Evolutionary conservation across 345 rosid species (phyloP), one percentile per base, ranked within the genome.

Genomic region (Microthlaspi erraticum): DNA sequence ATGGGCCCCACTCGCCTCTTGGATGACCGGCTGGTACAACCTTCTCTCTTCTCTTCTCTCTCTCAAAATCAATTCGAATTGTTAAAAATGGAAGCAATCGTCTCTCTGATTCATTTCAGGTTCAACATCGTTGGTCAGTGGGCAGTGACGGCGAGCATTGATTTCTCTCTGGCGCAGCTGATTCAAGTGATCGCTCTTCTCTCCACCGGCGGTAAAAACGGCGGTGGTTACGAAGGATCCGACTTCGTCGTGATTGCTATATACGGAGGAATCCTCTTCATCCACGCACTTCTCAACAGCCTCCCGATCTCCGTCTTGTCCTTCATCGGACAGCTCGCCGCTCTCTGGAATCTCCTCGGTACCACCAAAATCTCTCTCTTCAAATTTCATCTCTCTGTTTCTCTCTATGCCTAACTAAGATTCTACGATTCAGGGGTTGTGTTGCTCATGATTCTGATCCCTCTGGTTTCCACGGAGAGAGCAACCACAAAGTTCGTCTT

Each of bases 81-180:
- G 7, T 26, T n/a, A n/a, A 11, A 39, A 10, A 3, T 11, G 43
- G 60, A 34, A 56, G 6, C 45, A 57, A 5, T 5, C 34, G 10
- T 61, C 20, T 26, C 69, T 68, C 84, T 81, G n/a, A n/a, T n/a
- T n/a, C n/a, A 19, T 62, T 83, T 82, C 96, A 91, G 98, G 99
- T 93, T 89, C 83, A 93, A 91, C 82, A 91, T 93, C 60, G 95
- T 93, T 59, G 97, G 99, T 71, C 97, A 92, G 98, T 93, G 96
- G 97, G 98, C 97, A 17, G 76, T 74, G 43, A 78, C 81, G 19
- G 71, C 81, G 32, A 78, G 81, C 46, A 38, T 78, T 29, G 79
- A 78, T 16, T 78, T 78, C 66, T 78, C 81, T 7, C 66, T 78
- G 3, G 81, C 79, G 3, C 79, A 78, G 73, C 68, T 78, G 73